phyloP scores from a whole-genome alignment of 192 early-diverging fungal species.

The Phlyctochytrium arcticum region DNA sequence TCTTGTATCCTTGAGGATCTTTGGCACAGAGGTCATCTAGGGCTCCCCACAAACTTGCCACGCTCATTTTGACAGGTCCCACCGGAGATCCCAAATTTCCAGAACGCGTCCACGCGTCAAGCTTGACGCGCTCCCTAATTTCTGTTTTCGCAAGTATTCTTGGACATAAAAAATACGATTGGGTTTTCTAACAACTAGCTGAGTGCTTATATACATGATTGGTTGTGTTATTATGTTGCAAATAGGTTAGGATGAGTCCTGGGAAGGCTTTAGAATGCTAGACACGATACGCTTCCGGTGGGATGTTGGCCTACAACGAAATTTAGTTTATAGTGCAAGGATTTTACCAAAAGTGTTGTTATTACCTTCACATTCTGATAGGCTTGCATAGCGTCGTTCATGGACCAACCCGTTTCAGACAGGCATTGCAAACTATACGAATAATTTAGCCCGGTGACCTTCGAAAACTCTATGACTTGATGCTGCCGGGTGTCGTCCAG shows the following conservation, averaged over 20 bases:
- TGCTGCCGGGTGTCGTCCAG: constrained; percentile 29
- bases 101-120: too few species aligned
- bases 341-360: background rate
- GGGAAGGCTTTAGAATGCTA: too few species aligned
- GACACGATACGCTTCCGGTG: constrained; percentile 21
- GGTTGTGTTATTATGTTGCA: too few species aligned
- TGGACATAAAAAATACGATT: too few species aligned
- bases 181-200: too few species aligned
- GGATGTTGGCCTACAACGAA: constrained; percentile 1
- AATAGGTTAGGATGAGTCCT: too few species aligned
- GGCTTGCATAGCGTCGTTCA: constrained; percentile 20
- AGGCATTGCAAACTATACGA: constrained; percentile 34
- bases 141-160: too few species aligned
- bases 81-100: too few species aligned
- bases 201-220: too few species aligned
- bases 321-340: background rate
- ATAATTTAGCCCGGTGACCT: constrained; percentile 37
- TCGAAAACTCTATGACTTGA: constrained; percentile 22
- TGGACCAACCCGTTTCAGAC: constrained; percentile 28
- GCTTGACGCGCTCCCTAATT: too few species aligned
- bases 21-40: background rate
- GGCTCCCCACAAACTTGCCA: background rate
- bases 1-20: background rate
- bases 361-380: constrained; percentile 32
- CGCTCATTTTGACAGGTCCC: too few species aligned